Percentiles rank a stretch among this genome's conserved stretches.
phyloP scores from a whole-genome alignment of 768 basidiomycete species.

The Terana coerulea region DNA sequence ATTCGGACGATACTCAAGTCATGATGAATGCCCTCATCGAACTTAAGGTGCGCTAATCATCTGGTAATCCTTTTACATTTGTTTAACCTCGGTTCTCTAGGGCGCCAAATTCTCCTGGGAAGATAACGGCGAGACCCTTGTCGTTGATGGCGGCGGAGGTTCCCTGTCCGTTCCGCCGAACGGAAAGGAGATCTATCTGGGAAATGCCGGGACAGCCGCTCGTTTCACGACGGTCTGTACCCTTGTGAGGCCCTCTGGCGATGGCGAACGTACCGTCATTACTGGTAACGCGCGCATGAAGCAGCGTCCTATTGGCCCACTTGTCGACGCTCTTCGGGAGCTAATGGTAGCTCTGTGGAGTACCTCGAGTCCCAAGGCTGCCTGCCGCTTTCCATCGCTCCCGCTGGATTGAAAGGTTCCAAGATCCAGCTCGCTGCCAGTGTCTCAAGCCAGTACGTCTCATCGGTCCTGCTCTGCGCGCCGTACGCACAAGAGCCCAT shows the following conservation, averaged over 20 bases:
- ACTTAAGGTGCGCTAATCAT: constrained; percentile 58
- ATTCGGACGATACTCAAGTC: constrained; percentile 97
- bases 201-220: constrained; percentile 96
- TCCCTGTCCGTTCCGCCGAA: constrained; percentile 69
- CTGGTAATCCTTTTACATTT: not conserved
- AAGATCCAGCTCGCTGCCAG: constrained; percentile 86
- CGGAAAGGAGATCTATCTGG: constrained; percentile 89
- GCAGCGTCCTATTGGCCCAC: constrained; percentile 92
- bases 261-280: constrained; percentile 63
- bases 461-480: constrained; percentile 93
- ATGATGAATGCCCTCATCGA: constrained; percentile 96
- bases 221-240: constrained; percentile 98
- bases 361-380: constrained; percentile 82
- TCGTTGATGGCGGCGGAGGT: constrained; percentile 87
- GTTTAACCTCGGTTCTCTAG: constrained; percentile 32
- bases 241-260: constrained; percentile 52
- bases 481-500: constrained; percentile 87
- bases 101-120: constrained; percentile 94
- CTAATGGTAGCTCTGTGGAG: constrained; percentile 74
- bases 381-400: constrained; percentile 82
- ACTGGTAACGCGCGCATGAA: constrained; percentile 99
- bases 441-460: constrained; percentile 97
- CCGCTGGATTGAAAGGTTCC: constrained; percentile 79
- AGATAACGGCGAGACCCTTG: constrained; percentile 92
- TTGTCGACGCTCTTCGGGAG: constrained; percentile 81